These are phyloP conservation scores for Tritrichomonas foetus DNA, from an alignment of 208 protist species.

Conservation along the genomic window DNA sequence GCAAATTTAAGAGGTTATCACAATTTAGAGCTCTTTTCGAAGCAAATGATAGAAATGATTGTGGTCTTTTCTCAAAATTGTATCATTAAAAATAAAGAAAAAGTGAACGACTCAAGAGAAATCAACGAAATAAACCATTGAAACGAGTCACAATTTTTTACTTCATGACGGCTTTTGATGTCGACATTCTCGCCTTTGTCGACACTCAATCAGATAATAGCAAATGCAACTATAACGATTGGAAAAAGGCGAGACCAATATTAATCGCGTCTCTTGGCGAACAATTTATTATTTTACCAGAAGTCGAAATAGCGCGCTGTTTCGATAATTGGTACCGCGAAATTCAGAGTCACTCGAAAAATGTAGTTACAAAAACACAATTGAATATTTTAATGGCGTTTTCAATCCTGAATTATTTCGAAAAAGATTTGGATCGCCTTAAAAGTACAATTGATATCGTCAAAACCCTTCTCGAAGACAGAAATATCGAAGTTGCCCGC, in stretches of 20 bases:
- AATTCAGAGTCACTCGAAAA: neutral
- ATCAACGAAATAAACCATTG: too few species aligned
- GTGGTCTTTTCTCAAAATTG: too few species aligned
- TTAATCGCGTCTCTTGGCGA: neutral
- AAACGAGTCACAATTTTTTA: too few species aligned
- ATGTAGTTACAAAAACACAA: neutral
- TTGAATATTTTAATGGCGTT: constrained; percentile 23
- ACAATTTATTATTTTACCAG: neutral
- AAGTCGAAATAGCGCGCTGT: neutral
- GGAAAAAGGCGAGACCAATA: neutral
- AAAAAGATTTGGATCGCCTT: neutral
- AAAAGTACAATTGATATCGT: neutral
- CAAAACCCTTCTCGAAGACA: neutral
- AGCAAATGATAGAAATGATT: too few species aligned
- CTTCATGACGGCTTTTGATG: too few species aligned
- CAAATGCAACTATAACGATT: neutral
- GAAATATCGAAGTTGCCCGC: neutral
- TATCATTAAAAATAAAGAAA: too few species aligned
- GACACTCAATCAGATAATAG: neutral
- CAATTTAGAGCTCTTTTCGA: too few species aligned
- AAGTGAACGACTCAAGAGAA: too few species aligned
- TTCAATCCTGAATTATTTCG: constrained; percentile 8
- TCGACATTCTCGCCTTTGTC: constrained; percentile 17
- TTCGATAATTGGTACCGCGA: neutral
- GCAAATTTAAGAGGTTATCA: too few species aligned